Base-by-base conservation (phyloP, 169 alveolate species). In the Toxoplasma gondii region DNA sequence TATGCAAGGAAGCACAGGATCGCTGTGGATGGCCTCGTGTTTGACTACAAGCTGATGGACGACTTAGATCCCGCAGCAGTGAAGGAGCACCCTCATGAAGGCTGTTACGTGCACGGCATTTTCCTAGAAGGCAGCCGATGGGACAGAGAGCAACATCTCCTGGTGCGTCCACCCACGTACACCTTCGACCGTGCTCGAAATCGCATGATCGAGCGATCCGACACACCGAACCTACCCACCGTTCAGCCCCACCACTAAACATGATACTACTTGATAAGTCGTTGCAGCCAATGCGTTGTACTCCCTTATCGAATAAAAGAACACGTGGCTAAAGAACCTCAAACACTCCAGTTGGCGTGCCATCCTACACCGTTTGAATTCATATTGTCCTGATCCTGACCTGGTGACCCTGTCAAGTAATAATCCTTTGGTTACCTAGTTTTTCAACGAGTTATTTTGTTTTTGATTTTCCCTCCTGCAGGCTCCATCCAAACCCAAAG, bases 81-180 rank as follows among this genome's bases (percentile, higher is more conserved):
- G 29, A 70, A 5, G 38, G 78, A 88, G 53, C 91, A 64, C 19
- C 98, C 98, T 7, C 97, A 97, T 84, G 97, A 95, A 93, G 99
- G 99, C 43, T 97, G 98, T 94, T 97, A 96, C 94, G 97, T 98
- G 54, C 96, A 98, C 83, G 99, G 99, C 67, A 95, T 98, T 96
- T 98, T 96, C 95, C 93, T 98, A 90, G 99, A 98, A 94, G 99
- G 99, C 29, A 99, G 99, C 84, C 97, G 98, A 91, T 98, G 99
- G 99, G 94, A 88, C 70, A 41, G 84, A 69, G 94, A 88, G 34
- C 31, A 7, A n/a, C 88, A 70, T 29, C 69, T 88, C 87, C 83
- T 93, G 94, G 95, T 93, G 38, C 45, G 44, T 2, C 36, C 4
- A 38, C 95, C 39, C 94, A 4, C 97, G 97, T 5, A 49, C 58